A percentile compares a stretch with the other conserved stretches of the same genome.
phyloP scores from a whole-genome alignment of 148 eudicot species.

The Mesembryanthemum crystallinum region DNA sequence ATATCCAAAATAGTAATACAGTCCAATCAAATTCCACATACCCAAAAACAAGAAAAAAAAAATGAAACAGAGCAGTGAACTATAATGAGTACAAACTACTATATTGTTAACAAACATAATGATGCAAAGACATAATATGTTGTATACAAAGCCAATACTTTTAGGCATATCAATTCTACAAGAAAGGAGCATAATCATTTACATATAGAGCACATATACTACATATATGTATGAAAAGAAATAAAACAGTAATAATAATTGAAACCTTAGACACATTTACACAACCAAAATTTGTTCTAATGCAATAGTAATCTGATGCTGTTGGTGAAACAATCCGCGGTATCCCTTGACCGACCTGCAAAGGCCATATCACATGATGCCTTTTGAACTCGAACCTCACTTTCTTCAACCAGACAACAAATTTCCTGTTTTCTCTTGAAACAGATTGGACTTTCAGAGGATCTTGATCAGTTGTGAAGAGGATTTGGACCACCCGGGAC shows the following conservation, averaged over 20 bases:
- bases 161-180: neutral
- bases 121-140: neutral
- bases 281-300: too few species aligned
- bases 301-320: too few species aligned
- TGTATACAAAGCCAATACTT: neutral
- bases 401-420: neutral
- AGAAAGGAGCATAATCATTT: neutral
- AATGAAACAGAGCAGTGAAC: too few species aligned
- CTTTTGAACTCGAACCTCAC: neutral
- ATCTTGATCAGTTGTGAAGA: slow-evolving; percentile 44
- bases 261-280: too few species aligned
- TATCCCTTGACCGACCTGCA: neutral
- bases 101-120: too few species aligned
- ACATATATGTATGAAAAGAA: neutral
- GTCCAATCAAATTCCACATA: too few species aligned
- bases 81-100: too few species aligned
- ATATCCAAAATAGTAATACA: too few species aligned
- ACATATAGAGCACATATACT: neutral
- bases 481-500: slow-evolving; percentile 59
- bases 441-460: neutral
- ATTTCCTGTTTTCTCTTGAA: neutral
- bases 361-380: neutral
- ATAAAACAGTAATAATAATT: too few species aligned
- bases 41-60: too few species aligned
- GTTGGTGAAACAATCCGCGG: too few species aligned